Evolutionary conservation across 225 moss, liverwort and hornwort genomes (phyloP).

Genomic region (Climacium dendroides): DNA sequence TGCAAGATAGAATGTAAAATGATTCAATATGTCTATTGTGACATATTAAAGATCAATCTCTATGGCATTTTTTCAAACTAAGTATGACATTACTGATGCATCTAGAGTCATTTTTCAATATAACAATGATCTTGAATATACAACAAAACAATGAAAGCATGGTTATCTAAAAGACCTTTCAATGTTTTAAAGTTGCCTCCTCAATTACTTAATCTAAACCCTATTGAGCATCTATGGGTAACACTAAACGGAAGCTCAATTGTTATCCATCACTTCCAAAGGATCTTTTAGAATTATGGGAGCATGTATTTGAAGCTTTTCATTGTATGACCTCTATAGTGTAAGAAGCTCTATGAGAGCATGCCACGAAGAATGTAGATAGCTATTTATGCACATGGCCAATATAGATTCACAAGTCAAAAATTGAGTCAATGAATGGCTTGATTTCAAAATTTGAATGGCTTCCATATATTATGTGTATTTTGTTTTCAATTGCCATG

Average conservation of each 20-base stretch:
- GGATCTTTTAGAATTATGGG: background rate
- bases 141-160: background rate
- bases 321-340: too few relatives aligned
- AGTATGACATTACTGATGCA: too few relatives aligned
- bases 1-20: background rate
- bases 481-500: background rate
- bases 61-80: too few relatives aligned
- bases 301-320: background rate
- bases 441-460: too few relatives aligned
- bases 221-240: background rate
- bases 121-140: background rate
- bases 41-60: background rate
- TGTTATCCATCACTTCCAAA: rapidly evolving
- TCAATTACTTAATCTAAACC: background rate
- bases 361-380: rapidly evolving
- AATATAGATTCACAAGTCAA: too few relatives aligned
- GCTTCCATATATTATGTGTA: background rate
- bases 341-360: too few relatives aligned
- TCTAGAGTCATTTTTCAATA: background rate
- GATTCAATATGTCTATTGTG: background rate
- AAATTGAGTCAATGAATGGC: rapidly evolving
- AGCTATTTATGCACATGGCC: too few relatives aligned
- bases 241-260: background rate
- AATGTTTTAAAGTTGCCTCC: background rate
- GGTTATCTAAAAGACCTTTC: background rate